Conservation (phyloP, 2,329 filamentous ascomycete genomes). For the Atkinsonella hypoxylon region DNA sequence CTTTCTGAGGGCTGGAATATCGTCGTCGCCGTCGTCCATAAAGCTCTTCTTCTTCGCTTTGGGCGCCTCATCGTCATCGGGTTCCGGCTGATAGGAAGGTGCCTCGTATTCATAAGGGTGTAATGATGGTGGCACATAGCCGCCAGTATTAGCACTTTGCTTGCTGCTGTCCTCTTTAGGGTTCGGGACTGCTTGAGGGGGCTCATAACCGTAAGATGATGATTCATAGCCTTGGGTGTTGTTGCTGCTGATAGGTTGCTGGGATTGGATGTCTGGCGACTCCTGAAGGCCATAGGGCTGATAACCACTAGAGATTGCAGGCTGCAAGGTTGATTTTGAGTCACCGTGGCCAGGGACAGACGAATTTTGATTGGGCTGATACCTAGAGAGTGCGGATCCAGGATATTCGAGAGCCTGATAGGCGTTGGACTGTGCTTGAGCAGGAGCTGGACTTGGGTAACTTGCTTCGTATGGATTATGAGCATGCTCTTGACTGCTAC, state of each 20-base stretch:
- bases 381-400: slow-evolving; percentile 10
- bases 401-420: slow-evolving; percentile 11
- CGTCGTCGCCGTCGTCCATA: slow-evolving; percentile 69
- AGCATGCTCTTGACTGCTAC: slow-evolving; percentile 3
- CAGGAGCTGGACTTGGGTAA: slow-evolving; percentile 10
- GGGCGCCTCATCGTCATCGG: slow-evolving; percentile 34
- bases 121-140: slow-evolving; percentile 51
- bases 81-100: slow-evolving; percentile 42
- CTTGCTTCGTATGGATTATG: slow-evolving; percentile 26
- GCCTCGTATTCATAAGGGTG: slow-evolving; percentile 48
- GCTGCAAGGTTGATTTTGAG: neutral
- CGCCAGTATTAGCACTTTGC: slow-evolving; percentile 22
- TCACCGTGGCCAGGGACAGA: neutral
- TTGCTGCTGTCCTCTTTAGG: slow-evolving; percentile 8
- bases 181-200: slow-evolving; percentile 25
- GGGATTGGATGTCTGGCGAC: slow-evolving; percentile 12
- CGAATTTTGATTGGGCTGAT: slow-evolving; percentile 12
- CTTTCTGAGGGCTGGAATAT: slow-evolving; percentile 38
- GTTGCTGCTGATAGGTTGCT: slow-evolving; percentile 8
- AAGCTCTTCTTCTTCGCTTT: slow-evolving; percentile 65
- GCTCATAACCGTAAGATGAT: slow-evolving; percentile 39
- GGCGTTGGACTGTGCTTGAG: slow-evolving; percentile 8
- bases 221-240: slow-evolving; percentile 29
- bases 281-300: slow-evolving; percentile 19
- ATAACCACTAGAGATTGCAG: slow-evolving; percentile 11